A percentile compares a stretch with the other conserved stretches of the same genome.
Conservation (phyloP, 805 yeast species). For the Wickerhamiella domercqiae region DNA sequence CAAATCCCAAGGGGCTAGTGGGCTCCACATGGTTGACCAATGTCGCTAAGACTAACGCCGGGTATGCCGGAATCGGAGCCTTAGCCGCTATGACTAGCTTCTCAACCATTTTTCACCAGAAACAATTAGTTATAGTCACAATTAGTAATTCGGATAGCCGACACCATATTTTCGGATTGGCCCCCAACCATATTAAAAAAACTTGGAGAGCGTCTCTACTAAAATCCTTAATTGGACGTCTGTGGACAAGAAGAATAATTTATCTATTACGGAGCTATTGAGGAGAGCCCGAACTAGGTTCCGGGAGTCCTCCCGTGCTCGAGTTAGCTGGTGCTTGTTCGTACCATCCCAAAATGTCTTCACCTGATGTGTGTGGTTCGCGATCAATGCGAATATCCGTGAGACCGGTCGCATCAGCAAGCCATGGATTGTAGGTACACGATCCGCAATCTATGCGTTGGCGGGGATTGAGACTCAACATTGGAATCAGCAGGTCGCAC, state of each 20-base stretch:
- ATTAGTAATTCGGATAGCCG: constrained; percentile 15
- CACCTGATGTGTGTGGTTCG: constrained; percentile 64
- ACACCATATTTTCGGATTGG: no score
- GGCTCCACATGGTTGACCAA: constrained; percentile 40
- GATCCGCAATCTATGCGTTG: constrained; percentile 92
- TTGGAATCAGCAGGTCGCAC: constrained; percentile 64
- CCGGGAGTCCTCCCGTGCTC: no score
- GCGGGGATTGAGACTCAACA: constrained; percentile 68
- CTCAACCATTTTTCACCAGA: not conserved
- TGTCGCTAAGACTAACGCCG: constrained; percentile 62
- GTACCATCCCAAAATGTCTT: constrained; percentile 84
- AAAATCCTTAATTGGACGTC: no score
- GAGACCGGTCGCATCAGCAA: constrained; percentile 56
- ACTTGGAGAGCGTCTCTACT: no score
- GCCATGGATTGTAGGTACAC: constrained; percentile 77
- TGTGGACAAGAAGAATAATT: no score
- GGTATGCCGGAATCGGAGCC: constrained; percentile 71
- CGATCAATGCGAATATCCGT: constrained; percentile 59
- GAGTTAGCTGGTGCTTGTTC: no score
- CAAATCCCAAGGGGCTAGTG: constrained; percentile 36
- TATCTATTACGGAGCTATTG: no score
- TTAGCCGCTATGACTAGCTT: constrained; percentile 62
- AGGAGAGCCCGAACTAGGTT: no score
- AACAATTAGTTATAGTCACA: not conserved
- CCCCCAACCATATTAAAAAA: no score